Base-by-base conservation (phyloP, 2,329 filamentous ascomycete species). In the Zymoseptoria passerinii region DNA sequence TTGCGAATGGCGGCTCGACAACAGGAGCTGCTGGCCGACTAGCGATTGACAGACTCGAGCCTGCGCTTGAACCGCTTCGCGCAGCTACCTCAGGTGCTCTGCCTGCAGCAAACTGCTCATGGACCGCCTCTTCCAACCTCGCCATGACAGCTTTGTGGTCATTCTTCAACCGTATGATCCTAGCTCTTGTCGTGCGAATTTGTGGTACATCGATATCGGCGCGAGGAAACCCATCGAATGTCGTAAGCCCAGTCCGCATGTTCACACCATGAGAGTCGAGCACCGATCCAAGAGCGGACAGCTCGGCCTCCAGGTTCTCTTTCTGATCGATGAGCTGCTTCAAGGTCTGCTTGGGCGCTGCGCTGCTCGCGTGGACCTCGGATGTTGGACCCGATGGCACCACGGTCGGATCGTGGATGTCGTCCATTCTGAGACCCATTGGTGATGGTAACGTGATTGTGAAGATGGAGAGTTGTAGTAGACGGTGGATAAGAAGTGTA, bases 191-290 rank as follows among this genome's bases (percentile, higher is more conserved):
- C n/a, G 90, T 96, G 61, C 94, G 89, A 71, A 99, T 94, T 76
- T 96, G 92, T 27, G 94, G 88, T 62, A 99, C 88, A 73, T 99
- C 94, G 63, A 99, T 86, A 74, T 99, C 94, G 67, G 89, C 87
- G 71, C 94, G 84, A 29, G 94, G 94, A 72, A 90, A 99, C 52
- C 94, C 94, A 75, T 97, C 94, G 61, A 85, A 83, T 13, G 92
- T 96, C 23, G 90, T 84, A 48, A 99, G 83, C 58, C 84, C 81
- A 7, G 94, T 96, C 68, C 87, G 86, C 94, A 99, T 99, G 68
- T 88, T 86, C 55, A 96, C 92, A 50, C 88, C 86, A 78, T 97
- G 92, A 92, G 91, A 94, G 65, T 91, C 89, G n/a, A 99, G 82
- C 13, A 97, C 90, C 55, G 86, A 81, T 61, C 92, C 86, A 8